Base-by-base conservation (phyloP, 2,329 filamentous ascomycete genomes). In the Trichothecium roseum region DNA sequence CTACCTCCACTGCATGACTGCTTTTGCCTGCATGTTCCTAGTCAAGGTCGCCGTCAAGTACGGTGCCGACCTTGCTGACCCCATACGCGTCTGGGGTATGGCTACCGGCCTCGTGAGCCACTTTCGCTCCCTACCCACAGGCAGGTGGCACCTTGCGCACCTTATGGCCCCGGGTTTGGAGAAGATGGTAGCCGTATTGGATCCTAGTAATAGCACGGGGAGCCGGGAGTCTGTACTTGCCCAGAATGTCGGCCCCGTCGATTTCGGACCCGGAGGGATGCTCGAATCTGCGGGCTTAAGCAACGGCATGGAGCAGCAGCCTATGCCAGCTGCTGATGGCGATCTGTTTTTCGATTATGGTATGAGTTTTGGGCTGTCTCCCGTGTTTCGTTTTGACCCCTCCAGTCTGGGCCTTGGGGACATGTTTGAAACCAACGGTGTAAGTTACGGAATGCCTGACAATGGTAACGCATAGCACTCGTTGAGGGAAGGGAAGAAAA, bases 1-100 rank as follows among this genome's bases (percentile, higher is more conserved):
- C 4, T 71, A 69, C 34, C 57, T 69, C 30, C 63, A 68, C 38
- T 66, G 63, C 30, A 72, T 71, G 68, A 68, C 65, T 0, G 65
- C 63, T 0, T 71, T 71, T 38, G 66, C 68, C 2, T 69, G 64
- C 44, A 64, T 69, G 43, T 71, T 72, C 39, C 54, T 71, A 2
- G 57, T 68, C 26, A 68, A 69, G 40, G 52, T 69, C 1, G 56
- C 64, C 2, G 55, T 59, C 17, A 66, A 63, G 18, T 59, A 64
- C 41, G 46, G 52, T 0, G 55, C 54, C 6, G 52, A 55, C 4
- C 52, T 64, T 2, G 55, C 65, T 10, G 54, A 63, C 12, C 49
- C 54, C 3, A 44, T 47, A 2, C 44, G 53, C 1, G 61, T 66
- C 1, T 48, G 52, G 18, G 52, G 61, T 8, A 43, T 66, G 16